These are phyloP conservation scores for Neurospora sp. DNA, from an alignment of 2,329 filamentous ascomycete genomes.

Conservation along the genomic window DNA sequence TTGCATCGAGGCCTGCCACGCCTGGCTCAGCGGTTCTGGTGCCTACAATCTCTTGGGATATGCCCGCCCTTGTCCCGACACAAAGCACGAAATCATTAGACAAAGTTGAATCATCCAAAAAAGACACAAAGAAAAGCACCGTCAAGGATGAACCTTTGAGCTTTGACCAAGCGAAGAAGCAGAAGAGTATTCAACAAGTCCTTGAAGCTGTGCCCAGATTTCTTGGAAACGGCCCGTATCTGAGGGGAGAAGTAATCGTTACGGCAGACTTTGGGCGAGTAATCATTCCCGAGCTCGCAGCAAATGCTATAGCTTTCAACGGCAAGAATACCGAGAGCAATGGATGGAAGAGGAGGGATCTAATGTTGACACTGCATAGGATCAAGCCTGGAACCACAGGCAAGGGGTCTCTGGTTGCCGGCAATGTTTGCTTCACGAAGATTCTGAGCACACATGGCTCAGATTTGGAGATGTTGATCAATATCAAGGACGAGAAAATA, in stretches of 20 bases:
- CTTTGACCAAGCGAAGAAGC: not conserved
- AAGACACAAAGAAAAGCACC: not conserved
- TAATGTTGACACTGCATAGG: conserved; percentile 11
- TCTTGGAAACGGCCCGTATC: conserved; percentile 13
- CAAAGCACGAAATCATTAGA: conserved; percentile 2
- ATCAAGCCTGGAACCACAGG: not conserved
- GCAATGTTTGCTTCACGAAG: conserved; percentile 20
- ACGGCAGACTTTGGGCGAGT: conserved; percentile 22
- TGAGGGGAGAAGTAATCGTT: conserved; percentile 16
- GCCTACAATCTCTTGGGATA: not conserved
- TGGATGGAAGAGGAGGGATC: conserved; percentile 16
- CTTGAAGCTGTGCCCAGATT: conserved; percentile 6
- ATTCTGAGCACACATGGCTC: conserved; percentile 19
- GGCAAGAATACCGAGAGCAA: conserved; percentile 6
- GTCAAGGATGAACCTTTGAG: not conserved
- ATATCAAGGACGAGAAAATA: conserved; percentile 1
- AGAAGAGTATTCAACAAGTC: not conserved
- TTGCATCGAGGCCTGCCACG: not conserved
- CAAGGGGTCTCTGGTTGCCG: not conserved
- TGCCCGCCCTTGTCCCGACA: not conserved
- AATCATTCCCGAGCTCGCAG: conserved; percentile 15
- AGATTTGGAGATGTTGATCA: conserved; percentile 15
- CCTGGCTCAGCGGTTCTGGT: not conserved
- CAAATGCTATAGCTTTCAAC: conserved; percentile 18
- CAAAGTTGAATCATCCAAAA: not conserved